phyloP scores from a whole-genome alignment of 2,329 filamentous ascomycete genomes.

The Drechmeria coniospora region DNA sequence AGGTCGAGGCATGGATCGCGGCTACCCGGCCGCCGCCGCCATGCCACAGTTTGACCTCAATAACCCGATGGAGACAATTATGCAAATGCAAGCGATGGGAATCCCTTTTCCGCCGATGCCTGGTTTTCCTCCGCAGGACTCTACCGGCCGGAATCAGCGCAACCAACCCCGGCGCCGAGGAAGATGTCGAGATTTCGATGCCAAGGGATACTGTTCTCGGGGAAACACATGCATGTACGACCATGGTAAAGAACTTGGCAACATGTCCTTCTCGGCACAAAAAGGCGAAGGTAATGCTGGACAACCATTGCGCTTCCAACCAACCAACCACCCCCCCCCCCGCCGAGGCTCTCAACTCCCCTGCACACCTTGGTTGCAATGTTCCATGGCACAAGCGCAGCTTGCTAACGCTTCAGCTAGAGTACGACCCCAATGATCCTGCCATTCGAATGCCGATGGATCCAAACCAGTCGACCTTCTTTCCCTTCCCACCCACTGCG shows the following conservation, averaged over 20 bases:
- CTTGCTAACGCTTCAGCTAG: slow-evolving; percentile 7
- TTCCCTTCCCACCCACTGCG: slow-evolving; percentile 10
- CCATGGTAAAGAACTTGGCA: slow-evolving; percentile 41
- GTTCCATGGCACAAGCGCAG: too few relatives aligned
- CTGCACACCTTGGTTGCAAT: background rate
- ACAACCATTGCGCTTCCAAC: too few relatives aligned
- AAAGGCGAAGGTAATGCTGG: slow-evolving; percentile 13
- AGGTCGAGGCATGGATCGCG: slow-evolving; percentile 12
- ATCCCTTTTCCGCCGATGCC: slow-evolving; percentile 25
- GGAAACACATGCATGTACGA: slow-evolving; percentile 54
- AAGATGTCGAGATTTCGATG: slow-evolving; percentile 42
- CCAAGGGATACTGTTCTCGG: slow-evolving; percentile 55
- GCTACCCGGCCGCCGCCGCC: slow-evolving; percentile 5
- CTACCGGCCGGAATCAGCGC: slow-evolving; percentile 8
- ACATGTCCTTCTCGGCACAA: slow-evolving; percentile 13
- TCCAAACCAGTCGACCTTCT: slow-evolving; percentile 7
- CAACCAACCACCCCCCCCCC: too few relatives aligned
- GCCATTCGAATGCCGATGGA: slow-evolving; percentile 9
- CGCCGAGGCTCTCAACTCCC: too few relatives aligned
- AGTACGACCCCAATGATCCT: slow-evolving; percentile 19
- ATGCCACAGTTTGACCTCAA: slow-evolving; percentile 37
- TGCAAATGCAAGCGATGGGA: slow-evolving; percentile 45
- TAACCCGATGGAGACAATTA: slow-evolving; percentile 44
- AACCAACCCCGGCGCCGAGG: slow-evolving; percentile 18
- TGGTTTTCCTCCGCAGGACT: slow-evolving; percentile 16